Evolutionary conservation across 805 yeast species (phyloP).

Genomic region (Lachancea fermentati): DNA sequence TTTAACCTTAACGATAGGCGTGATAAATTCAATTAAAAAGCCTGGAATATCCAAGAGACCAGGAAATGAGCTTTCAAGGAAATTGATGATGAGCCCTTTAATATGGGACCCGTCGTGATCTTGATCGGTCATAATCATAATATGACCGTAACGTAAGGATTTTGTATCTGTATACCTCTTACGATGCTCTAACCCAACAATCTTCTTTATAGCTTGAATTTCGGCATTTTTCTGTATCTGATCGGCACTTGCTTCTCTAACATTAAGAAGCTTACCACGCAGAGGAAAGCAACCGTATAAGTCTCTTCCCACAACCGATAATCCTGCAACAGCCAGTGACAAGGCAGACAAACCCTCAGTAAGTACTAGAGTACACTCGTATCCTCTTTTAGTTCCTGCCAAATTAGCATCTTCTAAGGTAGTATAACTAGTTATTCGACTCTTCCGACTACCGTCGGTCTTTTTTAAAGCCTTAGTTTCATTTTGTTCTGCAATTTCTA

Average conservation of each 20-base stretch:
- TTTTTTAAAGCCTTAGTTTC: constrained; percentile 83
- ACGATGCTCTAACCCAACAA: constrained; percentile 92
- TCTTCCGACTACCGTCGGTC: constrained; percentile 81
- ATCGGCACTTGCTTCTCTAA: constrained; percentile 94
- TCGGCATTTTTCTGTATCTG: constrained; percentile 90
- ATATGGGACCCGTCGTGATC: constrained; percentile 99
- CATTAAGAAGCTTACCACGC: constrained; percentile 91
- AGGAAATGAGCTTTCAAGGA: constrained; percentile 89
- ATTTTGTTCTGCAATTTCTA: constrained; percentile 80
- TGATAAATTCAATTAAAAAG: constrained; percentile 86
- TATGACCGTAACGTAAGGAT: constrained; percentile 85
- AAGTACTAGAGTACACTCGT: constrained; percentile 84
- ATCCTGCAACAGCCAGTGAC: constrained; percentile 86
- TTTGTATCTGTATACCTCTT: constrained; percentile 70
- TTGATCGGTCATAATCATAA: constrained; percentile 99
- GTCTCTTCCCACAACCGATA: constrained; percentile 93
- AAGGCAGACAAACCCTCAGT: constrained; percentile 98
- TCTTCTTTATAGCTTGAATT: constrained; percentile 90
- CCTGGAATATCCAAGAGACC: constrained; percentile 89
- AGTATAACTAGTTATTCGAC: constrained; percentile 80
- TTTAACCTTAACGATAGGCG: constrained; percentile 92
- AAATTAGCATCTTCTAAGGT: constrained; percentile 92
- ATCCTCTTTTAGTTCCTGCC: constrained; percentile 92
- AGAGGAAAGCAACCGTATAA: constrained; percentile 92
- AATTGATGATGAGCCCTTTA: constrained; percentile 90